A percentile compares a stretch with the other conserved stretches of the same genome.
phyloP scores from a whole-genome alignment of 345 rosid species.

The Combretum micranthum region DNA sequence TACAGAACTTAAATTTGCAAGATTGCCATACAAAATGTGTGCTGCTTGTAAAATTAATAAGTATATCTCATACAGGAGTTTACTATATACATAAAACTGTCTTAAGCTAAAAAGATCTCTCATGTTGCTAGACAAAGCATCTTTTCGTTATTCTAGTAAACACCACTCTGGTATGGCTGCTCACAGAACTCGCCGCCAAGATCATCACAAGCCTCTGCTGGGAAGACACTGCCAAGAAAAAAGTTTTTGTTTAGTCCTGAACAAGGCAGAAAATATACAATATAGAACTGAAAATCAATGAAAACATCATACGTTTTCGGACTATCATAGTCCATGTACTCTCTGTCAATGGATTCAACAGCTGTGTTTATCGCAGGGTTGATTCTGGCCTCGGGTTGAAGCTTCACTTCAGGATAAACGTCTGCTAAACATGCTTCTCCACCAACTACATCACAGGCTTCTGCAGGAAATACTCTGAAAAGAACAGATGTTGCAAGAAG shows the following conservation, averaged over 20 bases:
- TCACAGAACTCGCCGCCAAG: slow-evolving; percentile 89
- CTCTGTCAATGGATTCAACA: slow-evolving; percentile 57
- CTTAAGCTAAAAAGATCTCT: not conserved
- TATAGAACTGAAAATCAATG: not conserved
- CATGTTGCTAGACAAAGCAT: not conserved
- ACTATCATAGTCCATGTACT: slow-evolving; percentile 48
- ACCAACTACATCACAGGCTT: slow-evolving; percentile 67
- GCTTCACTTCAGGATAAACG: slow-evolving; percentile 49
- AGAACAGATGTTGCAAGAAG: not conserved
- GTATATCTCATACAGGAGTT: not conserved
- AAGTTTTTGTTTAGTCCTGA: not conserved
- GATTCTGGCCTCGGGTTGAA: slow-evolving; percentile 18
- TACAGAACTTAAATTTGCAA: too few relatives aligned
- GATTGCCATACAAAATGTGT: too few relatives aligned
- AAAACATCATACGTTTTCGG: slow-evolving; percentile 53
- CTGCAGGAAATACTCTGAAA: slow-evolving; percentile 69
- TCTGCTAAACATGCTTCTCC: slow-evolving; percentile 70
- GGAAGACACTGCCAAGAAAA: slow-evolving; percentile 46
- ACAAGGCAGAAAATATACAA: not conserved
- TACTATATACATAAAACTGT: not conserved
- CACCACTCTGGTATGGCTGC: slow-evolving; percentile 42
- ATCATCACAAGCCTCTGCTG: slow-evolving; percentile 78
- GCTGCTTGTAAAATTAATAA: not conserved
- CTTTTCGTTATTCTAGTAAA: slow-evolving; percentile 14
- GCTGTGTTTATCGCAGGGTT: not conserved